Base-by-base conservation (phyloP, 2,329 filamentous ascomycete genomes). In the Diplodia mutila region DNA sequence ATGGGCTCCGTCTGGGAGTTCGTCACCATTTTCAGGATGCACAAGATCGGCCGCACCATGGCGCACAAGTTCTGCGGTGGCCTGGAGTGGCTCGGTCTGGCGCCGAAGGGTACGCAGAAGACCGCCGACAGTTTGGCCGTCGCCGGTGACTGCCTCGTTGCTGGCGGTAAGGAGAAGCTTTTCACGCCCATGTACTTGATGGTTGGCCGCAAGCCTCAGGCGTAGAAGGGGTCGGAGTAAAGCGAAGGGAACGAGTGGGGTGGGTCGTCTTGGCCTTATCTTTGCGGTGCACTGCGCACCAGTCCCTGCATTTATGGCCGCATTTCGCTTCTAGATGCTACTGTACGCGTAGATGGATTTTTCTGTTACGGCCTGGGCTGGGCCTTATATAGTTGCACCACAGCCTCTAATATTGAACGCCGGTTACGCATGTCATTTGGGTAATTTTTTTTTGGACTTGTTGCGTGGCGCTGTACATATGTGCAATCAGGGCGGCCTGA, bases 151-250 rank as follows among this genome's bases (percentile, higher is more conserved):
- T 91, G 88, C 74, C 84, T 98, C 63, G 94, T 97, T 25, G 92
- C 91, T 57, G 94, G 94, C 80, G 94, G 89, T 42, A 87, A 89
- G 79, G 86, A 94, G 83, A 91, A 97, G 80, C 86, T 98, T n/a
- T 98, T 98, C 82, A 98, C 94, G 1, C 94, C 94, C 67, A 98
- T 98, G 94, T 97, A 97, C 83, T 84, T 98, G 76, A 97, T 97
- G 92, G 88, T 97, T 69, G 94, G 89, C 69, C 89, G 92, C 81
- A 97, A 97, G 86, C 93, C 94, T n/a, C 72, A 70, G 16, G 66
- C 66, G 16, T 67, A 55, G 39, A 61, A 5, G 39, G 25, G 39
- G 29, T 6, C 12, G n/a, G 14, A 23, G 34, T n/a, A 39, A 18
- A 49, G 34, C 27, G 25, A 42, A 27, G 39, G 11, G 23, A 34